phyloP scores from a whole-genome alignment of 805 yeast species.

The Nakazawaea siamensis region DNA sequence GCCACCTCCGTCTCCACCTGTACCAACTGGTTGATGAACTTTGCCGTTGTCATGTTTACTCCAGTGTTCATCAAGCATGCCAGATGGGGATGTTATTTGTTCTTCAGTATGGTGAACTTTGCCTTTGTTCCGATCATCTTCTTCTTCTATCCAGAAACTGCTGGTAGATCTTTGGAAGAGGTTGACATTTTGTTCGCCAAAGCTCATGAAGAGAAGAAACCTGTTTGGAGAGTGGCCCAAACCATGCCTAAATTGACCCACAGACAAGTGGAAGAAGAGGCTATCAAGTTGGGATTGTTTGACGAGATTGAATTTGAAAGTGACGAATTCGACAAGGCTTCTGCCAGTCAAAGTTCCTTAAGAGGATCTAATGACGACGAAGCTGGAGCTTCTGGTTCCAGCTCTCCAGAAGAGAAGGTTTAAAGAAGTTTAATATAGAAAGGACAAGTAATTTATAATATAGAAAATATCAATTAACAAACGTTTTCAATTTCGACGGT shows the following conservation, averaged over 20 bases:
- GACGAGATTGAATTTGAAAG: slow-evolving; percentile 15
- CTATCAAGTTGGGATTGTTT: slow-evolving; percentile 44
- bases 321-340: slow-evolving; percentile 10
- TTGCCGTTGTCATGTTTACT: slow-evolving; percentile 61
- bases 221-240: slow-evolving; percentile 57
- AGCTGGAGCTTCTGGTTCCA: slow-evolving; percentile 4
- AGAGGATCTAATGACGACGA: not conserved
- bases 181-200: slow-evolving; percentile 65
- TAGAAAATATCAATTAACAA: slow-evolving; percentile 30
- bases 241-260: slow-evolving; percentile 50
- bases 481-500: slow-evolving; percentile 49
- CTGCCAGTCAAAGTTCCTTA: slow-evolving; percentile 9
- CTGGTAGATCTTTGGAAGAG: slow-evolving; percentile 69
- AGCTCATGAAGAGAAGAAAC: slow-evolving; percentile 45
- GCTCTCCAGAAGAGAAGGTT: slow-evolving; percentile 3
- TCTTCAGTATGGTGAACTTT: slow-evolving; percentile 60
- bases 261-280: slow-evolving; percentile 53
- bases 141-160: slow-evolving; percentile 71
- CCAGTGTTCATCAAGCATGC: slow-evolving; percentile 46
- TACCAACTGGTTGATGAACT: slow-evolving; percentile 64
- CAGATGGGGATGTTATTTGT: slow-evolving; percentile 59
- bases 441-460: not conserved
- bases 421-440: not conserved
- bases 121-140: slow-evolving; percentile 53
- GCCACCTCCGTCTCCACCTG: slow-evolving; percentile 56